Evolutionary conservation across 2,329 filamentous ascomycete genomes (phyloP).

Genomic region (Metarhizium guizhouense): DNA sequence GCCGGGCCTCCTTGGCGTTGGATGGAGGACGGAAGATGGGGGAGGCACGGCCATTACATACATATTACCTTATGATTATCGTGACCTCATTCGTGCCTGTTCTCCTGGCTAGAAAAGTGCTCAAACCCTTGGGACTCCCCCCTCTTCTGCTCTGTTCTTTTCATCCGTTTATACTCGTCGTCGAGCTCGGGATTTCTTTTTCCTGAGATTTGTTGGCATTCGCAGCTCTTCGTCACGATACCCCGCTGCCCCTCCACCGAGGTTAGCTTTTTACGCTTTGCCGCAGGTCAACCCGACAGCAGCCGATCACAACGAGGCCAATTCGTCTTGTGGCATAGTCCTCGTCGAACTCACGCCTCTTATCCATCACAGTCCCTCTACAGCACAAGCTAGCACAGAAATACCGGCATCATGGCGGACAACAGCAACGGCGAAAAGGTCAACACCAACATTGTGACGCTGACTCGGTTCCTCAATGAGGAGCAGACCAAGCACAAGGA

Average conservation of each 20-base stretch:
- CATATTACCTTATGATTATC: not conserved
- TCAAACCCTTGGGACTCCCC: not conserved
- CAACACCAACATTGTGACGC: slow-evolving; percentile 92
- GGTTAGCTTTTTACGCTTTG: slow-evolving; percentile 2
- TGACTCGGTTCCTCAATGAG: slow-evolving; percentile 92
- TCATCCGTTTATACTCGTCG: too few relatives aligned
- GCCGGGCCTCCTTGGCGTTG: too few relatives aligned
- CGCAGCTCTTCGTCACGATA: not conserved
- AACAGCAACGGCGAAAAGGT: slow-evolving; percentile 59
- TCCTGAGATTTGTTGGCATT: too few relatives aligned
- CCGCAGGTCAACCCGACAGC: slow-evolving; percentile 1
- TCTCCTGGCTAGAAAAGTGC: not conserved
- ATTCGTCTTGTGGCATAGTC: not conserved
- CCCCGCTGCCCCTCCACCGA: slow-evolving; percentile 4
- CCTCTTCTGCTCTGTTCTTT: not conserved
- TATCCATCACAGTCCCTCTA: not conserved
- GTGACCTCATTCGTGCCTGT: not conserved
- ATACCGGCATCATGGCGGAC: slow-evolving; percentile 19
- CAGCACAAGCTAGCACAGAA: not conserved
- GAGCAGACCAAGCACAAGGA: slow-evolving; percentile 90
- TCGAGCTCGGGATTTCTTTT: too few relatives aligned
- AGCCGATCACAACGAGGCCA: slow-evolving; percentile 3
- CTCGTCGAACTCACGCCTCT: not conserved
- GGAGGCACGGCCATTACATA: not conserved
- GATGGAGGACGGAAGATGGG: not conserved